Percentiles rank a stretch among this genome's conserved stretches.
Evolutionary conservation across 1,139 yeast species (phyloP).

Genomic region (Yamadazyma triangularis): DNA sequence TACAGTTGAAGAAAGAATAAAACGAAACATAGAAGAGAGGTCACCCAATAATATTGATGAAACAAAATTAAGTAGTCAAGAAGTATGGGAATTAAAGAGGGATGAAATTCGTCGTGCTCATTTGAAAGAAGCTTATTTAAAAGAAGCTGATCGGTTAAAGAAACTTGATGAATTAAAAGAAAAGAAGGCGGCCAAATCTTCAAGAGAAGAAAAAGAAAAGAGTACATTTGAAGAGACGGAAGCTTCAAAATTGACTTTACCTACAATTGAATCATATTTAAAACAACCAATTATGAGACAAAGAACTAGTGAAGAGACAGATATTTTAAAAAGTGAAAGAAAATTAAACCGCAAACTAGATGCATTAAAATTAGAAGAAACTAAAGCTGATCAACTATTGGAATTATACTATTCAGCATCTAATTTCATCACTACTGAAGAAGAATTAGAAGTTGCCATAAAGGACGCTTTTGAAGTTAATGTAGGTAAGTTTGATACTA

Average conservation of each 20-base stretch:
- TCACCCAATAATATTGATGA: constrained; percentile 31
- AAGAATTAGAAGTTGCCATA: constrained; percentile 54
- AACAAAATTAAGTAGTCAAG: constrained; percentile 38
- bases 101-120: constrained; percentile 72
- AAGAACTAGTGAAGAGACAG: constrained; percentile 65
- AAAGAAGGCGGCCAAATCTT: constrained; percentile 11
- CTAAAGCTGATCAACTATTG: constrained; percentile 53
- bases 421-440: constrained; percentile 62
- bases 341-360: constrained; percentile 28
- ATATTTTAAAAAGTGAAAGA: constrained; percentile 40
- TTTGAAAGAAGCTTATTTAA: constrained; percentile 59
- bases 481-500: constrained; percentile 33
- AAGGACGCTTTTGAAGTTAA: constrained; percentile 51
- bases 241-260: constrained; percentile 66
- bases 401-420: constrained; percentile 70
- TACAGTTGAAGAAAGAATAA: constrained; percentile 56
- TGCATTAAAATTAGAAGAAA: constrained; percentile 32
- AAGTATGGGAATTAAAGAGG: constrained; percentile 52
- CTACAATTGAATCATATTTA: constrained; percentile 69
- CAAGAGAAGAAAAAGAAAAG: constrained; percentile 20
- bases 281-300: constrained; percentile 66
- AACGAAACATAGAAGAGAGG: constrained; percentile 43
- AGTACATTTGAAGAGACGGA: constrained; percentile 39
- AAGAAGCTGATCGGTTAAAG: constrained; percentile 53
- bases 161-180: constrained; percentile 32